Percentiles rank a stretch among this genome's conserved stretches.
These are phyloP conservation scores for Leccinum uliginosum DNA, from an alignment of 768 basidiomycete species.

Conservation along the genomic window DNA sequence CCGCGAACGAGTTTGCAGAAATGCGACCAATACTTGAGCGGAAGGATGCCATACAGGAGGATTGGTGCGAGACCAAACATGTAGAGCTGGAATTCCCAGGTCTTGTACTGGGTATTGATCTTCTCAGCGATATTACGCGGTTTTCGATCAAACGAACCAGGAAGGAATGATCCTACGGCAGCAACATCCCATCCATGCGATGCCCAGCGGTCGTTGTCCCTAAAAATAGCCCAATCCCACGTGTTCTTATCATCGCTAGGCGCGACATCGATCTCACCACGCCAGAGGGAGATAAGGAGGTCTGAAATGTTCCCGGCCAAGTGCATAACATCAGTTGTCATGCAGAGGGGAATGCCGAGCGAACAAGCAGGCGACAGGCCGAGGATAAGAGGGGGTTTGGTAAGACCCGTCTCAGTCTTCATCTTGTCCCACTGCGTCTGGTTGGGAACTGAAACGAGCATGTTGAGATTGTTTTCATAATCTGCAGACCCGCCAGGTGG, in stretches of 20 bases:
- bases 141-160: constrained; percentile 17
- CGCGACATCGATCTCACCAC: not conserved
- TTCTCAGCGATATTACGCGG: constrained; percentile 25
- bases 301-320: not conserved
- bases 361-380: constrained; percentile 21
- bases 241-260: not conserved
- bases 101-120: constrained; percentile 28
- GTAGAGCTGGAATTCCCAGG: constrained; percentile 22
- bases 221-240: not conserved
- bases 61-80: constrained; percentile 17
- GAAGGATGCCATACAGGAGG: constrained; percentile 15
- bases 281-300: not conserved
- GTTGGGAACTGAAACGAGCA: not conserved
- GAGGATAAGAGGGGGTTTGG: constrained; percentile 33
- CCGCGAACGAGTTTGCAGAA: constrained; percentile 21
- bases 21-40: constrained; percentile 12
- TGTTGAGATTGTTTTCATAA: not conserved
- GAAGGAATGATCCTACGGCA: constrained; percentile 5
- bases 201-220: constrained; percentile 27
- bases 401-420: constrained; percentile 33
- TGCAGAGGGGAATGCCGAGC: constrained; percentile 32
- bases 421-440: constrained; percentile 21
- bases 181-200: constrained; percentile 15
- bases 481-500: constrained; percentile 4
- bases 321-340: constrained; percentile 39